Base-by-base conservation (phyloP, 805 yeast genomes). In the Metschnikowia koreensis region DNA sequence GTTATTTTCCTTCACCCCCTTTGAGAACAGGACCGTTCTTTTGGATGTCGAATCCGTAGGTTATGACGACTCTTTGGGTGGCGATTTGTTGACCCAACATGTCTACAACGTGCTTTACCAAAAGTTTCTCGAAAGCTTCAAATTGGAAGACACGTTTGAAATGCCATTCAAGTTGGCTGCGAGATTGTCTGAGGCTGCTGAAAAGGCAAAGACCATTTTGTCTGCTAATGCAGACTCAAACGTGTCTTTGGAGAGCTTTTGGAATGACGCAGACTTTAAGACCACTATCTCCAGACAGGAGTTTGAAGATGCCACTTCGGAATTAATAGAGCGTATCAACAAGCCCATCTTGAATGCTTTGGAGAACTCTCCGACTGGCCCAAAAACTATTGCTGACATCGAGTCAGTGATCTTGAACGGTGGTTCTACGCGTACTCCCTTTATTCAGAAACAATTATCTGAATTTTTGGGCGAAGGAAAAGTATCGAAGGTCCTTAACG, bases 341-440 rank as follows among this genome's bases (percentile, higher is more conserved):
- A 57, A 67, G 12, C 93, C 96, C 7, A 71, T 90, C 40, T 57
- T 70, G 7, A 70, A 74, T 31, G 81, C 88, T 0, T 66, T 89
- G 33, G 58, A 65, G 1, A 64, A 66, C 16, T 70, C 74, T 37
- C 58, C 66, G 12, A 59, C 63, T 46, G 62, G 60, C 9, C 60
- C 65, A 1, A 47, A 45, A 33, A 26, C 56, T 2, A 44, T 58
- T 9, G 64, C 66, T 2, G 75, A 82, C 36, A 52, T 88, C 2
- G 68, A 74, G 36, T 85, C 96, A 1, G 82, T 94, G 3, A 83
- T 94, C 50, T 76, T 92, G 50, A 81, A 88, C 41, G 99, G 99
- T 57, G 99, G 99, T 1, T 82, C 96, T 0, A 83, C 93, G 6
- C 82, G 99, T 66, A 88, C 90, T 31, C 99, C 99, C 13, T 79